phyloP scores from a whole-genome alignment of 805 yeast species.

The Lachancea mirantina region DNA sequence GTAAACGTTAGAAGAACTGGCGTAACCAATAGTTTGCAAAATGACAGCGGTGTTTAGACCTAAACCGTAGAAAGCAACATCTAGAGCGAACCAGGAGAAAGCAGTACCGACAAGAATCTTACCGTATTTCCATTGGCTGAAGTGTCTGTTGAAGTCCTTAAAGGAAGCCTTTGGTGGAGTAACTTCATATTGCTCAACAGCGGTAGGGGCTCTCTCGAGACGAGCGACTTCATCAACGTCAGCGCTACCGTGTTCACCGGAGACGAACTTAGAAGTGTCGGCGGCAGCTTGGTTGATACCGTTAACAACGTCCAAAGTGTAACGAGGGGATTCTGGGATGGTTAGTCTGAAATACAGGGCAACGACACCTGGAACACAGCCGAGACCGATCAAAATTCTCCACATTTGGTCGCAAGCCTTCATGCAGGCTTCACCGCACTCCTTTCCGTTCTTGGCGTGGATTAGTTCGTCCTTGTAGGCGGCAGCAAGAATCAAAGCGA shows the following conservation, averaged over 20 bases:
- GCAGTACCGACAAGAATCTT: constrained; percentile 84
- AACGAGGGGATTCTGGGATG: constrained; percentile 92
- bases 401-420: constrained; percentile 89
- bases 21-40: constrained; percentile 77
- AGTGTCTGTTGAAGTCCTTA: constrained; percentile 64
- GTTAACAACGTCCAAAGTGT: constrained; percentile 66
- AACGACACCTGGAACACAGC: constrained; percentile 79
- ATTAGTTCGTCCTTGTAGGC: constrained; percentile 63
- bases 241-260: constrained; percentile 49
- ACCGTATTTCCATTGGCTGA: constrained; percentile 80
- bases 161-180: constrained; percentile 76
- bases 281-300: constrained; percentile 54
- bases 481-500: constrained; percentile 67
- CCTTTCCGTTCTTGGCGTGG: constrained; percentile 44
- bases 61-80: constrained; percentile 86
- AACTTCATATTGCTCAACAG: constrained; percentile 33
- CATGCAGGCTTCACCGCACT: constrained; percentile 61
- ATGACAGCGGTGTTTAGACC: constrained; percentile 76
- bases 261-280: constrained; percentile 43
- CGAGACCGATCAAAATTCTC: constrained; percentile 86
- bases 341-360: constrained; percentile 89
- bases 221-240: constrained; percentile 36
- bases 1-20: constrained; percentile 65
- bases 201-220: constrained; percentile 47
- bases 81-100: constrained; percentile 85